Conservation (phyloP, 2,329 filamentous ascomycete species). For the Sporothrix inflata region DNA sequence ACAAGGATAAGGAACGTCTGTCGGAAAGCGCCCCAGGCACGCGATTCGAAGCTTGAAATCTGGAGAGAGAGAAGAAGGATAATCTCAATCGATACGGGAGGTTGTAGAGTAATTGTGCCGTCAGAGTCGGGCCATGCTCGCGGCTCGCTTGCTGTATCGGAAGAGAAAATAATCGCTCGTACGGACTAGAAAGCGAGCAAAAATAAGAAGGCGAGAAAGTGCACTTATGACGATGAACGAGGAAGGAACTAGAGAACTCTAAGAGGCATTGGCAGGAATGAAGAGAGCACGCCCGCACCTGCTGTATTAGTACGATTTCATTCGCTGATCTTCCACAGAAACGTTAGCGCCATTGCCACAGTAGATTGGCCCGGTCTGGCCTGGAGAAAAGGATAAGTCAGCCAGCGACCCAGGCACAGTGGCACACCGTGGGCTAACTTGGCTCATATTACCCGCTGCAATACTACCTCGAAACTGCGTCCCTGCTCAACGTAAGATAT, state of each 20-base stretch:
- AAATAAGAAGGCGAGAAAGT: neutral
- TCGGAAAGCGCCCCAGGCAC: neutral
- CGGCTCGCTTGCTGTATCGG: neutral
- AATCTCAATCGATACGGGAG: neutral
- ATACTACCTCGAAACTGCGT: no score
- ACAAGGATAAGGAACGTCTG: neutral
- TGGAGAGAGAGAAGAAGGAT: neutral
- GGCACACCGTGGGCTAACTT: neutral
- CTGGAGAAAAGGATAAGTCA: neutral
- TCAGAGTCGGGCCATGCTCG: constrained; percentile 18
- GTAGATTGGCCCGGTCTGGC: neutral
- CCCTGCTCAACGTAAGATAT: no score
- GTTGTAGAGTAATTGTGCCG: neutral
- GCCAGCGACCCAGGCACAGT: neutral
- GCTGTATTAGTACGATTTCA: constrained; percentile 21
- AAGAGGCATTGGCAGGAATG: neutral
- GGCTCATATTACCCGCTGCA: no score
- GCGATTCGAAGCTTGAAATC: neutral
- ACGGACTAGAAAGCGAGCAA: neutral
- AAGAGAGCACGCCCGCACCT: constrained; percentile 2
- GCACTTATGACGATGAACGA: constrained; percentile 8
- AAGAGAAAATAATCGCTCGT: constrained; percentile 14
- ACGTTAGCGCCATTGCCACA: constrained; percentile 33
- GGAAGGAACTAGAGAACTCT: no score
- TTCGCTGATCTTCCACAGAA: constrained; percentile 11